Percentiles rank a stretch among this genome's conserved stretches.
These are phyloP conservation scores for Solanum raphanifolium DNA, from an alignment of 257 asterid genomes.

Conservation along the genomic window DNA sequence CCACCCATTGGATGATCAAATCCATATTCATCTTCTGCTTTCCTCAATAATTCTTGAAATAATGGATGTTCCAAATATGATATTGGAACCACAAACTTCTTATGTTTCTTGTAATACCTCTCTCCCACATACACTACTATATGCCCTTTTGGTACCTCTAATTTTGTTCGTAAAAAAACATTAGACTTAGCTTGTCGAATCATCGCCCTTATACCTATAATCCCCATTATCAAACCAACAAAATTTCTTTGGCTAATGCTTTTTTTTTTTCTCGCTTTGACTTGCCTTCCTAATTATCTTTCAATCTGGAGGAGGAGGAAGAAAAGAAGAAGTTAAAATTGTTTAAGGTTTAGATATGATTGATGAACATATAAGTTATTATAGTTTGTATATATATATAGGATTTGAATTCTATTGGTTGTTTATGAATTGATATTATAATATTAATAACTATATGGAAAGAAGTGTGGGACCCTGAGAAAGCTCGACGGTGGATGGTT, in stretches of 20 bases:
- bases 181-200: not conserved
- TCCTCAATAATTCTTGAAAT: conserved; percentile 7
- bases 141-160: not conserved
- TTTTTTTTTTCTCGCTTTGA: not conserved
- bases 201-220: not conserved
- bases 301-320: not conserved
- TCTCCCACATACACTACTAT: conserved; percentile 7
- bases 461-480: not conserved
- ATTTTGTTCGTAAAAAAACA: not conserved
- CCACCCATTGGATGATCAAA: conserved; percentile 13
- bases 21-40: conserved; percentile 7
- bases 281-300: not conserved
- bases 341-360: not conserved
- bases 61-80: conserved; percentile 6
- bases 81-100: conserved; percentile 3
- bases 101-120: not conserved
- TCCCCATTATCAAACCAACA: not conserved
- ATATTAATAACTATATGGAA: not conserved
- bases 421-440: not conserved
- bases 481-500: conserved; percentile 1
- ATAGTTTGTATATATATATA: not conserved
- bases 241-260: not conserved
- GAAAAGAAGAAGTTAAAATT: not conserved
- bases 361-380: not conserved
- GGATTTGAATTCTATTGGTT: not conserved